These are phyloP conservation scores for Ogataea hybrid DNA, from an alignment of 1,139 yeast species.

Conservation along the genomic window DNA sequence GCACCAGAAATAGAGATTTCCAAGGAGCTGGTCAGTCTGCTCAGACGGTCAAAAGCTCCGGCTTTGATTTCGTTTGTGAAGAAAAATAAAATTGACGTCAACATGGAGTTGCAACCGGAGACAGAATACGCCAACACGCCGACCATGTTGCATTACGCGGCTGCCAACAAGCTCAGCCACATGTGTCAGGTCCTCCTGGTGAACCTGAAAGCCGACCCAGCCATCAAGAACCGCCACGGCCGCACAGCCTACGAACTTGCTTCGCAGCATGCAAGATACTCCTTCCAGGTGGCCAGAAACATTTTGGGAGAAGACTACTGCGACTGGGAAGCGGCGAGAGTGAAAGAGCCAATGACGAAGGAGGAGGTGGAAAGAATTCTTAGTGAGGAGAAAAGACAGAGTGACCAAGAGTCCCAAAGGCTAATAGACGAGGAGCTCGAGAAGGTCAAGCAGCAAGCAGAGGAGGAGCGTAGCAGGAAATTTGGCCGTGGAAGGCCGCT, in stretches of 20 bases:
- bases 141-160: slow-evolving; percentile 75
- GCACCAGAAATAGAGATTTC: slow-evolving; percentile 46
- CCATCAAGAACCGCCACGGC: slow-evolving; percentile 48
- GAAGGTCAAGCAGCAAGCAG: slow-evolving; percentile 27
- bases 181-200: slow-evolving; percentile 65
- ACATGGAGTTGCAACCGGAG: slow-evolving; percentile 52
- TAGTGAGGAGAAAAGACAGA: slow-evolving; percentile 35
- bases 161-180: slow-evolving; percentile 64
- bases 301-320: slow-evolving; percentile 56
- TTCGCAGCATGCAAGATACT: slow-evolving; percentile 41
- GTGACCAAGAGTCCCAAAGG: slow-evolving; percentile 38
- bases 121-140: slow-evolving; percentile 57
- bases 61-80: slow-evolving; percentile 60
- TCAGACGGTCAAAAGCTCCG: slow-evolving; percentile 81
- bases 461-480: slow-evolving; percentile 18
- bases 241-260: slow-evolving; percentile 65
- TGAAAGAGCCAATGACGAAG: slow-evolving; percentile 62
- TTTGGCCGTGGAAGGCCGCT: slow-evolving; percentile 25
- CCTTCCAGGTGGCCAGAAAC: slow-evolving; percentile 68
- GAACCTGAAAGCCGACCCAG: slow-evolving; percentile 71
- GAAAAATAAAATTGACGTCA: slow-evolving; percentile 50
- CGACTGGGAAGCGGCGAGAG: slow-evolving; percentile 68
- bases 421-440: slow-evolving; percentile 42
- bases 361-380: slow-evolving; percentile 57
- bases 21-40: slow-evolving; percentile 51